Evolutionary conservation across 768 basidiomycete species (phyloP).

Genomic region (Leccinum aurantiacum): DNA sequence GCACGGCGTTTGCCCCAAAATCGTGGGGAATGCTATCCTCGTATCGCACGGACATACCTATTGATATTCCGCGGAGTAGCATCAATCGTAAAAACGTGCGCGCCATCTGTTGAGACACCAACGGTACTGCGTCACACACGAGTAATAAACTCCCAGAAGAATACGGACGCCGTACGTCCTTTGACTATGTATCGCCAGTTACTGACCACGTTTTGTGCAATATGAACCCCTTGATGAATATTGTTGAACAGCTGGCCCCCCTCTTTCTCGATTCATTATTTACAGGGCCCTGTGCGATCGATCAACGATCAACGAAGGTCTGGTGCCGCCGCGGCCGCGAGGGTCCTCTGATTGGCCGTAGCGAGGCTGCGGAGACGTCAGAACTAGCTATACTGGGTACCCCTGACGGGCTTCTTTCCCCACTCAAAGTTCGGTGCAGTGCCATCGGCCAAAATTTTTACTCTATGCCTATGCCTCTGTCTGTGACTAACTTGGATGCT

Average conservation of each 20-base stretch:
- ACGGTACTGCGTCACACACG: constrained; percentile 10
- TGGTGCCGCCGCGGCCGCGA: constrained; percentile 15
- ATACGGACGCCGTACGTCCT: constrained; percentile 11
- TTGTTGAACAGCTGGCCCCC: background rate
- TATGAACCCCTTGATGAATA: background rate
- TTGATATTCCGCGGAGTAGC: background rate
- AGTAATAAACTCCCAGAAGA: constrained; percentile 2
- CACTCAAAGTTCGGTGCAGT: constrained; percentile 19
- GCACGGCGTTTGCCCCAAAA: constrained; percentile 1
- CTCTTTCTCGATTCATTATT: background rate
- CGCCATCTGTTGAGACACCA: background rate
- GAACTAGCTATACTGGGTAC: constrained; percentile 7
- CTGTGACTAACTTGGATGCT: background rate
- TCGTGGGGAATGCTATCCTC: constrained; percentile 4
- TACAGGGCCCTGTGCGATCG: constrained; percentile 6
- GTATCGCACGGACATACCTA: background rate
- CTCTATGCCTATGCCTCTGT: background rate
- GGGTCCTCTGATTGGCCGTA: constrained; percentile 10
- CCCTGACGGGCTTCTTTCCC: constrained; percentile 1
- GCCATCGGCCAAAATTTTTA: constrained; percentile 7
- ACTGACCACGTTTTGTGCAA: background rate
- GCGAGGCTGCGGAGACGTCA: background rate
- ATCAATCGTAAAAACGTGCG: constrained; percentile 1
- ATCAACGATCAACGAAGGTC: constrained; percentile 14
- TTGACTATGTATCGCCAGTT: background rate